Conservation (phyloP, 176 grass and related monocot species). For the Dactylis glomerata region DNA sequence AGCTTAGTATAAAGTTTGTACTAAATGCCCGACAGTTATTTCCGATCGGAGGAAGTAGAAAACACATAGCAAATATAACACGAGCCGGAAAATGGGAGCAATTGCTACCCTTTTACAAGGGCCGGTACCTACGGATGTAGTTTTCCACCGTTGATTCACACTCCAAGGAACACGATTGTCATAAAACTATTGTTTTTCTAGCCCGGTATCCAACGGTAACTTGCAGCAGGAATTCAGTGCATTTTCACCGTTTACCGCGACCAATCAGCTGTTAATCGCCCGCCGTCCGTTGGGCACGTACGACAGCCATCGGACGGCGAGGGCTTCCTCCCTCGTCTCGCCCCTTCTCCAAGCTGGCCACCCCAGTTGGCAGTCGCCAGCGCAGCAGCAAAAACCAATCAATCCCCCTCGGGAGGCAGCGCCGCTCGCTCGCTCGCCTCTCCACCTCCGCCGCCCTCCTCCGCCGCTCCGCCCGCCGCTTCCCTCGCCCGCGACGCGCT, state of each 20-base stretch:
- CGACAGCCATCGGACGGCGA: not conserved
- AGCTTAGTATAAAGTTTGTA: no score
- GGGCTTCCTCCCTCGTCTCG: not conserved
- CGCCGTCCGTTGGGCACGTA: not conserved
- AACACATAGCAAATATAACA: no score
- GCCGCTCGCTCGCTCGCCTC: conserved; percentile 3
- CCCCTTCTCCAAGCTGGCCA: not conserved
- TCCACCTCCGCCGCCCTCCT: not conserved
- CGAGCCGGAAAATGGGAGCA: no score
- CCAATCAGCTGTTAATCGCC: not conserved
- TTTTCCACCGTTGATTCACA: no score
- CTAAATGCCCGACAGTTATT: no score
- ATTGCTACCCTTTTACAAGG: no score
- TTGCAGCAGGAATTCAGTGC: not conserved
- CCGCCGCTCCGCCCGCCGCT: not conserved
- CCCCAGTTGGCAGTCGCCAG: not conserved
- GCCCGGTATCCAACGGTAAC: not conserved
- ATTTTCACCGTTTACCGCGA: not conserved
- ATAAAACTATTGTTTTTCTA: no score
- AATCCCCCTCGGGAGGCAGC: not conserved
- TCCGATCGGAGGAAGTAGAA: no score
- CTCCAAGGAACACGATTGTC: no score
- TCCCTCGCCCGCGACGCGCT: not conserved
- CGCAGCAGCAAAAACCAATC: not conserved
- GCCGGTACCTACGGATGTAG: no score